These are phyloP conservation scores for Orbilia blumenaviensis DNA, from an alignment of 2,329 filamentous ascomycete genomes.

Conservation along the genomic window DNA sequence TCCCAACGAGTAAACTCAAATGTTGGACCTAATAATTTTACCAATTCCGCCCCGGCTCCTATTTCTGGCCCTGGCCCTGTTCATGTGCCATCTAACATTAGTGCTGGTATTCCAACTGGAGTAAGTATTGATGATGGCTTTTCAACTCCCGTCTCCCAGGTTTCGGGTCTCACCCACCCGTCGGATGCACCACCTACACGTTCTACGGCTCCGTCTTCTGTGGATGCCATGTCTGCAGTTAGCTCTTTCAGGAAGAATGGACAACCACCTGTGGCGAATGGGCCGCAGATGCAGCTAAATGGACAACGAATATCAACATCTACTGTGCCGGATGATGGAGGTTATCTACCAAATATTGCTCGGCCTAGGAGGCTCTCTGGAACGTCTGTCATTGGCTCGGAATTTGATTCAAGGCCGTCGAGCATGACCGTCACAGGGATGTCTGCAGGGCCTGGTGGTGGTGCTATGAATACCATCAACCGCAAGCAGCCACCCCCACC, in stretches of 20 bases:
- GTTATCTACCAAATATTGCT: conserved; percentile 14
- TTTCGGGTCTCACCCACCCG: conserved; percentile 43
- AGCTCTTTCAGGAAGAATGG: conserved; percentile 41
- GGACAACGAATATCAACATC: conserved; percentile 44
- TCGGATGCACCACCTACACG: conserved; percentile 39
- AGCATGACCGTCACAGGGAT: conserved; percentile 50
- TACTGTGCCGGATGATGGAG: conserved; percentile 30
- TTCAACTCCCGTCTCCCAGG: conserved; percentile 49
- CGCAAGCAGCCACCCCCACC: conserved; percentile 49
- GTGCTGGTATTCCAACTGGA: neutral
- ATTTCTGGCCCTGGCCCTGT: neutral
- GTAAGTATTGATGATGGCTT: conserved; percentile 27
- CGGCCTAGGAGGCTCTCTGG: conserved; percentile 25
- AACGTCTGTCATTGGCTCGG: conserved; percentile 32
- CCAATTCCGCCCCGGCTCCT: neutral
- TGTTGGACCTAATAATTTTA: neutral
- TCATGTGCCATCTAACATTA: neutral
- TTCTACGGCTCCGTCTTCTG: conserved; percentile 48
- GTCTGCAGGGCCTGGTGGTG: neutral
- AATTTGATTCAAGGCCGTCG: conserved; percentile 50
- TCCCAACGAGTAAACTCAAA: neutral
- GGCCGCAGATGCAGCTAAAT: conserved; percentile 46
- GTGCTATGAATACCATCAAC: conserved; percentile 17
- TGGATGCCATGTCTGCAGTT: conserved; percentile 42
- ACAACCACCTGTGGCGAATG: neutral